Evolutionary conservation across 2,329 filamentous ascomycete species (phyloP).

Genomic region (Rhytidhysteron rufulum): DNA sequence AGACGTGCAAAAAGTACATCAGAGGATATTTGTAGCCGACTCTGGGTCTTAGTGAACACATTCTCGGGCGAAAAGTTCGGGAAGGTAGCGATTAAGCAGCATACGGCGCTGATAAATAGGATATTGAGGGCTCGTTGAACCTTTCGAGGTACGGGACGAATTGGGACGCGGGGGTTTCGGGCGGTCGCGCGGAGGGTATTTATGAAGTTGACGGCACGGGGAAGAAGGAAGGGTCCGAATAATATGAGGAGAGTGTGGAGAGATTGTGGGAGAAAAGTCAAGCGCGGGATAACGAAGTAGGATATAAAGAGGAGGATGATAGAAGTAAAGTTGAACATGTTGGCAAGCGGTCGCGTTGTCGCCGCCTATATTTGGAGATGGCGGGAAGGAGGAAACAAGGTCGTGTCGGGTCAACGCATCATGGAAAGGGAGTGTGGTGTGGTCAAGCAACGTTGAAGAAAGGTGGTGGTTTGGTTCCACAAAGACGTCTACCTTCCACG

Average conservation of each 20-base stretch:
- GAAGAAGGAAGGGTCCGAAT: constrained; percentile 68
- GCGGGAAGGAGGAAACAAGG: no score
- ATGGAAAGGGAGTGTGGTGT: no score
- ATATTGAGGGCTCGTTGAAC: constrained; percentile 58
- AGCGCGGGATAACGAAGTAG: constrained; percentile 34
- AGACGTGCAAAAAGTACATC: constrained; percentile 82
- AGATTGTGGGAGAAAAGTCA: constrained; percentile 31
- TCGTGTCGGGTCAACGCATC: no score
- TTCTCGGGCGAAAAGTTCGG: constrained; percentile 72
- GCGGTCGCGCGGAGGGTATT: constrained; percentile 47
- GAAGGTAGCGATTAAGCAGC: constrained; percentile 60
- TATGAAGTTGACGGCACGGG: constrained; percentile 63
- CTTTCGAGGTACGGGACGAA: constrained; percentile 53
- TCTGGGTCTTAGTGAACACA: constrained; percentile 72
- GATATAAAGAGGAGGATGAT: constrained; percentile 28
- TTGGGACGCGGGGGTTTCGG: constrained; percentile 42
- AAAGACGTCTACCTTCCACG: no score
- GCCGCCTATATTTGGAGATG: no score
- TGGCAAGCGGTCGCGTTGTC: no score
- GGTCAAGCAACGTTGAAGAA: no score
- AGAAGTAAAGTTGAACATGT: no score
- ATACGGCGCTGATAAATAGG: constrained; percentile 52
- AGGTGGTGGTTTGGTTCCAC: no score
- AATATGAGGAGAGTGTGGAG: constrained; percentile 42
- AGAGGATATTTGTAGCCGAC: constrained; percentile 78